These are phyloP conservation scores for Wallacemonas rigidus DNA, from an alignment of 208 protist species.

Conservation along the genomic window DNA sequence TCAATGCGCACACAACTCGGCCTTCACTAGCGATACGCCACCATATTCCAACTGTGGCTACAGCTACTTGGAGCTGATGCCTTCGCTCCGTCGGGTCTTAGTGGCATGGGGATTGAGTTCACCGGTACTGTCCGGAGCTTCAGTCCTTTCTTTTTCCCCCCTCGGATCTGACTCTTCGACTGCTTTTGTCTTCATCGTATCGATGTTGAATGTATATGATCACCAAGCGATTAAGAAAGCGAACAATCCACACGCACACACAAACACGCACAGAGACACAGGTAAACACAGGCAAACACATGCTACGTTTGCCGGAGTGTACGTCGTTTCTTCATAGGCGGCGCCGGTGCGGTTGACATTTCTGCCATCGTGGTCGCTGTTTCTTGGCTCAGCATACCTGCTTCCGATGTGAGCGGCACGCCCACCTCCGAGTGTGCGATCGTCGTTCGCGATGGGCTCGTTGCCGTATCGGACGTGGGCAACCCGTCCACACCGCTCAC, in stretches of 20 bases:
- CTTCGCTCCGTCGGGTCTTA: too few relatives aligned
- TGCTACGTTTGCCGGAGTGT: conserved; percentile 78
- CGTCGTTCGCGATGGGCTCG: conserved; percentile 15
- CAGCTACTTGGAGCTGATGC: too few relatives aligned
- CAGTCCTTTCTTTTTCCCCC: too few relatives aligned
- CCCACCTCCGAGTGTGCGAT: conserved; percentile 27
- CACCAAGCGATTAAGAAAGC: too few relatives aligned
- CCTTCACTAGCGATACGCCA: too few relatives aligned
- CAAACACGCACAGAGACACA: background rate
- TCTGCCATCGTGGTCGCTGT: conserved; percentile 23
- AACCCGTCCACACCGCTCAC: background rate
- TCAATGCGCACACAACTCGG: too few relatives aligned
- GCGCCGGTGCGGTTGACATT: conserved; percentile 19
- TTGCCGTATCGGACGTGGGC: conserved; percentile 10
- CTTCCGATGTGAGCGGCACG: background rate
- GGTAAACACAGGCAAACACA: too few relatives aligned
- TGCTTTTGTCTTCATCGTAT: background rate
- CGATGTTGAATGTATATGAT: too few relatives aligned
- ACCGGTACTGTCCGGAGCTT: too few relatives aligned
- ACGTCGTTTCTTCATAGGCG: conserved; percentile 79
- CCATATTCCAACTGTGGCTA: too few relatives aligned
- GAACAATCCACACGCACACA: background rate
- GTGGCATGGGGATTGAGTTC: too few relatives aligned
- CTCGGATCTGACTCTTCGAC: background rate
- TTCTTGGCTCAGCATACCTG: background rate